Conservation (phyloP, 2,329 filamentous ascomycete species). For the Keithomyces neogunnii region DNA sequence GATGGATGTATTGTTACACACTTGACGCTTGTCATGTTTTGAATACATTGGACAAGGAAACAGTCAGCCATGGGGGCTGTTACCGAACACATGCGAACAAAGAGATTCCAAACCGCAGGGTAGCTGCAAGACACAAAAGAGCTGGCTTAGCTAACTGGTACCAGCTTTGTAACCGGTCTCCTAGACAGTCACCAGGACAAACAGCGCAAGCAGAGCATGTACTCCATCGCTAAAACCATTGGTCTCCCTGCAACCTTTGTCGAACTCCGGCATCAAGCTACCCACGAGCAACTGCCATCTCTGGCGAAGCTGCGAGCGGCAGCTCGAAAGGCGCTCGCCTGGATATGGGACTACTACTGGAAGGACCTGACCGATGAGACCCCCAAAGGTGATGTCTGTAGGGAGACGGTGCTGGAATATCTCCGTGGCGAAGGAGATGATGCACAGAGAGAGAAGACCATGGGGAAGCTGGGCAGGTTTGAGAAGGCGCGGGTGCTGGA, state of each 20-base stretch:
- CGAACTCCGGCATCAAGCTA: constrained; percentile 81
- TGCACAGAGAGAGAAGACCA: constrained; percentile 13
- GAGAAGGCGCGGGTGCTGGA: constrained; percentile 27
- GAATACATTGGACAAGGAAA: too few species aligned
- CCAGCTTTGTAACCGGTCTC: constrained; percentile 71
- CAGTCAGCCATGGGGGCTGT: too few species aligned
- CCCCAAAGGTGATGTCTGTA: constrained; percentile 18
- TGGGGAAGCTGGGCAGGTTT: constrained; percentile 26
- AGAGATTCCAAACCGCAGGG: background rate
- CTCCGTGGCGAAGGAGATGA: constrained; percentile 27
- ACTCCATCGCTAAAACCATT: constrained; percentile 58
- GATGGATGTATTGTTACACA: too few species aligned
- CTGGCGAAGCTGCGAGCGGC: constrained; percentile 64
- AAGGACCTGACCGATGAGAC: constrained; percentile 30
- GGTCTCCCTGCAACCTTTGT: constrained; percentile 72
- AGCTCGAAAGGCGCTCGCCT: constrained; percentile 61
- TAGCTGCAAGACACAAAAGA: background rate
- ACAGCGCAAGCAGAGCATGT: constrained; percentile 63
- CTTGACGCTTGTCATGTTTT: too few species aligned
- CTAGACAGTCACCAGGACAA: constrained; percentile 65
- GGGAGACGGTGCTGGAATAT: constrained; percentile 28
- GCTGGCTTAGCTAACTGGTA: background rate
- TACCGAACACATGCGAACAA: too few species aligned
- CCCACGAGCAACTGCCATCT: constrained; percentile 78
- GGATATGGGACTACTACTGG: constrained; percentile 94